Percentiles rank a stretch among this genome's conserved stretches.
Evolutionary conservation across 306 rosid genomes (phyloP).

Genomic region (Adenanthera pavonina): DNA sequence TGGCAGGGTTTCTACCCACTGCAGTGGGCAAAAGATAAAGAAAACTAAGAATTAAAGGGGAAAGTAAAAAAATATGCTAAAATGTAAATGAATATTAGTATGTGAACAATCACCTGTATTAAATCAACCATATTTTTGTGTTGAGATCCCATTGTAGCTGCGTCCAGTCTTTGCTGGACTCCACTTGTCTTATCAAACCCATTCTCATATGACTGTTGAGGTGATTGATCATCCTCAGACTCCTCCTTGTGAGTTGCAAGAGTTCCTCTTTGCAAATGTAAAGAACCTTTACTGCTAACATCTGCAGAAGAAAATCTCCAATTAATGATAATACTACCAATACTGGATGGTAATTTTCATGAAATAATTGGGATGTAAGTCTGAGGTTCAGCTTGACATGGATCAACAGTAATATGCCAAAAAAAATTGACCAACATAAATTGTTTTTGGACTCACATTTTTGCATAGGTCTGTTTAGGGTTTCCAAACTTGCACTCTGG

Average conservation of each 20-base stretch:
- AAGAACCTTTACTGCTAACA: slow-evolving; percentile 57
- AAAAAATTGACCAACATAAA: slow-evolving; percentile 59
- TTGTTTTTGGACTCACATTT: slow-evolving; percentile 59
- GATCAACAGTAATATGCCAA: slow-evolving; percentile 53
- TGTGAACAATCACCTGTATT: slow-evolving; percentile 55
- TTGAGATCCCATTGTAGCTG: slow-evolving; percentile 44
- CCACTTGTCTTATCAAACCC: slow-evolving; percentile 46
- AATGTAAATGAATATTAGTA: slow-evolving; percentile 24
- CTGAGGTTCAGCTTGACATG: slow-evolving; percentile 73
- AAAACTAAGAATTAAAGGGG: background rate
- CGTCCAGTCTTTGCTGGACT: slow-evolving; percentile 45
- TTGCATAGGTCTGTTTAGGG: slow-evolving; percentile 52
- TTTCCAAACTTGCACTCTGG: slow-evolving; percentile 50
- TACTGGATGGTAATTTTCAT: slow-evolving; percentile 56
- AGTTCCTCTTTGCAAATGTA: slow-evolving; percentile 54
- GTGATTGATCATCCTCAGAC: slow-evolving; percentile 67
- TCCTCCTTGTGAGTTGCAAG: slow-evolving; percentile 75
- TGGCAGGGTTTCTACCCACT: background rate
- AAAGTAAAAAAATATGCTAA: slow-evolving; percentile 24
- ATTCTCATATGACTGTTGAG: slow-evolving; percentile 54
- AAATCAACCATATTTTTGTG: slow-evolving; percentile 55
- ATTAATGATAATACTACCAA: slow-evolving; percentile 57
- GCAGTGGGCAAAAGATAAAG: slow-evolving; percentile 27
- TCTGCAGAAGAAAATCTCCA: slow-evolving; percentile 56
- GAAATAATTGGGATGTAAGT: slow-evolving; percentile 68